Base-by-base conservation (phyloP, 2,329 filamentous ascomycete species). In the Colletotrichum eremochloae region DNA sequence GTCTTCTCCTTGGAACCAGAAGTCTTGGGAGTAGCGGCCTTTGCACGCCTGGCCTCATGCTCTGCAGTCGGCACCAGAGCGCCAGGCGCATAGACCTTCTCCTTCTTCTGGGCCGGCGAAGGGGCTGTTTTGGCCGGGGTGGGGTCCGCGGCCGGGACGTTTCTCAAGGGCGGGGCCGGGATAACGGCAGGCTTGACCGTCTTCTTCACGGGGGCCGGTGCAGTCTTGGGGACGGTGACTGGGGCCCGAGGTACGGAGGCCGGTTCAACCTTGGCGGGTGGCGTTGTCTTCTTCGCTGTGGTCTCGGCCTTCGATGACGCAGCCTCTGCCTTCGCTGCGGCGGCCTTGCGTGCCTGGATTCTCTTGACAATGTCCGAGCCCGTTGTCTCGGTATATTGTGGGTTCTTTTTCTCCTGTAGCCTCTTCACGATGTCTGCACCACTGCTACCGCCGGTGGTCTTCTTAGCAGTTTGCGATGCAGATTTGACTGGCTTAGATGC, bases 361-460 rank as follows among this genome's bases (percentile, higher is more conserved):
- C 70, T 48, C 29, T 68, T 68, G 18, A 72, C 20, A 1, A 72
- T 72, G 8, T 72, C 70, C 2, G 53, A 48, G 2, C 70, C 70
- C 0, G 60, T 70, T 1, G 61, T 65, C 4, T 61, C 44, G 0
- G 70, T 50, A 20, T 58, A 46, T 24, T 71, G 57, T 3, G 68
- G 31, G 3, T 29, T 68, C 57, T 68, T 68, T 57, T 68, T 68
- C 53, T 44, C 62, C 24, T 58, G 61, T 2, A 68, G n/a, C 14
- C 58, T 61, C 38, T 55, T 62, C 2, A 68, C 24, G 12, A 68
- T 62, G 6, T 68, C 65, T 8, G 65, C 46, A 11, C 66, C 58
- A 6, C 40, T 63, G 31, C 40, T 44, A 6, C 42, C 55, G 15
- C 48, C 40, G 3, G 61, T 12, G 6, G 50, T 31, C 40, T 56